phyloP scores from a whole-genome alignment of 345 rosid genomes.

The Gossypium australe region DNA sequence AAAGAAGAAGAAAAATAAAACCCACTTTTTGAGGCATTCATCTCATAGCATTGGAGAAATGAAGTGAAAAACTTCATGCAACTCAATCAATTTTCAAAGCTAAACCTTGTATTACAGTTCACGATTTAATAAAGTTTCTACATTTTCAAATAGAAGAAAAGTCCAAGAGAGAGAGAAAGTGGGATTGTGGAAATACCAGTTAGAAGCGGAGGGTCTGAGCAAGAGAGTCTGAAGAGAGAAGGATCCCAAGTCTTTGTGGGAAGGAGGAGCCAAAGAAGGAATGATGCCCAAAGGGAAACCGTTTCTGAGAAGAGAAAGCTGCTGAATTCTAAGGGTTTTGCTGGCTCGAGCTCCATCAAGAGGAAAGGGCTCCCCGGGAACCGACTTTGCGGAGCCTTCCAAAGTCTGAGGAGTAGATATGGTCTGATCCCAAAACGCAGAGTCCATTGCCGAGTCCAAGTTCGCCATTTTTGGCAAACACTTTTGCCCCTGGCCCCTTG shows the following conservation, averaged over 20 bases:
- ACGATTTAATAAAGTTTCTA: not conserved
- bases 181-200: slow-evolving; percentile 39
- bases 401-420: slow-evolving; percentile 58
- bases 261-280: slow-evolving; percentile 56
- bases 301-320: slow-evolving; percentile 57
- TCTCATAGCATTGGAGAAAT: not conserved
- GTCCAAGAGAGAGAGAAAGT: not conserved
- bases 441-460: slow-evolving; percentile 71
- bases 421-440: slow-evolving; percentile 71
- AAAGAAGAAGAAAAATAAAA: not conserved
- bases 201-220: slow-evolving; percentile 44
- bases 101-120: not conserved
- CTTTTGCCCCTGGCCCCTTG: not conserved
- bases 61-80: not conserved
- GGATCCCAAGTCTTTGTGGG: slow-evolving; percentile 50
- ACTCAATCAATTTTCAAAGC: not conserved
- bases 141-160: not conserved
- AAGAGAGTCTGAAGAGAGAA: slow-evolving; percentile 66
- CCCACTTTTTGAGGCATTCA: not conserved
- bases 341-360: slow-evolving; percentile 63
- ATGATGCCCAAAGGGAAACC: slow-evolving; percentile 81
- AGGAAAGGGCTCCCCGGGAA: slow-evolving; percentile 75
- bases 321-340: slow-evolving; percentile 76
- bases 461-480: slow-evolving; percentile 49
- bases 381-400: slow-evolving; percentile 58